Conservation (phyloP, 2,329 filamentous ascomycete species). For the Talaromyces piceae region DNA sequence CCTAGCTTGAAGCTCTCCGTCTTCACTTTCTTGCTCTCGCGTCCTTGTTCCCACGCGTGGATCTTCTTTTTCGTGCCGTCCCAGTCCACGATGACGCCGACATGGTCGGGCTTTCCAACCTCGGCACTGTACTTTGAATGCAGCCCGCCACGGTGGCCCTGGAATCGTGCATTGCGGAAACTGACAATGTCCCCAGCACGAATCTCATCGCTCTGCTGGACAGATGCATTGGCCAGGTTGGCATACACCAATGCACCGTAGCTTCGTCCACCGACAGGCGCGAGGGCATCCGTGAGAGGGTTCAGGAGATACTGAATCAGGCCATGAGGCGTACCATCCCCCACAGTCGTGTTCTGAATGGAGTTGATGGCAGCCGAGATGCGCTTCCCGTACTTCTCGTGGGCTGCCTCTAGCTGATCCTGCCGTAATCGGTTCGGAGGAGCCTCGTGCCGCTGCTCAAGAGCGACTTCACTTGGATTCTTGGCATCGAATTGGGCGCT, state of each 20-base stretch:
- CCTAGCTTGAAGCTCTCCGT: conserved; percentile 90
- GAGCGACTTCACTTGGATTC: conserved; percentile 61
- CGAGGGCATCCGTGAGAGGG: conserved; percentile 64
- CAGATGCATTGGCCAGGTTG: conserved; percentile 90
- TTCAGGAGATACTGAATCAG: conserved; percentile 74
- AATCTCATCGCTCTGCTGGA: conserved; percentile 86
- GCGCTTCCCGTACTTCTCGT: conserved; percentile 69
- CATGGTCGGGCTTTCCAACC: conserved; percentile 81
- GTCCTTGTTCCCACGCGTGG: conserved; percentile 86
- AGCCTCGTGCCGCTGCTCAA: conserved; percentile 81
- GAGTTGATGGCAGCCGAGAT: conserved; percentile 63
- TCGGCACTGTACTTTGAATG: conserved; percentile 88
- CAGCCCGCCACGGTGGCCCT: conserved; percentile 91
- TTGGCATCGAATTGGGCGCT: conserved; percentile 70
- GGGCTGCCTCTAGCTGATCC: conserved; percentile 84
- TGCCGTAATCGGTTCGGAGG: conserved; percentile 77
- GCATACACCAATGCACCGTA: conserved; percentile 91
- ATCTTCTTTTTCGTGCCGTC: conserved; percentile 98
- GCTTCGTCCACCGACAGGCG: conserved; percentile 76
- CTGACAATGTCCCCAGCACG: conserved; percentile 86
- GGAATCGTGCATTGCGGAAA: conserved; percentile 86
- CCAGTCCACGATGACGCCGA: conserved; percentile 90
- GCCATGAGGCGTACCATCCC: conserved; percentile 71
- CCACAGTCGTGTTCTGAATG: conserved; percentile 73
- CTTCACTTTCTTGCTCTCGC: conserved; percentile 90